phyloP scores from a whole-genome alignment of 805 yeast genomes.

The Hanseniaspora lachancei region DNA sequence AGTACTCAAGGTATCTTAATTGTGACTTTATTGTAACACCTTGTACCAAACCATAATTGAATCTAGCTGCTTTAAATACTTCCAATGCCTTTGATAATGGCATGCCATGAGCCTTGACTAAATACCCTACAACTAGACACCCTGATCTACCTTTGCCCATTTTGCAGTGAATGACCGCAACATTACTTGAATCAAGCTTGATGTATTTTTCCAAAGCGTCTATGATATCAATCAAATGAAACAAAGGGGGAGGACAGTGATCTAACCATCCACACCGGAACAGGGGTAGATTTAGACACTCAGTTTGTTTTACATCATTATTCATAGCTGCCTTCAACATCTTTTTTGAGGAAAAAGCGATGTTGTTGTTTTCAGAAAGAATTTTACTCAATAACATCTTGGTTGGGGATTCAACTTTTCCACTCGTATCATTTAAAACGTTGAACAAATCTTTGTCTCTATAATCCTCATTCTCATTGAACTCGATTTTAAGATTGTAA shows the following conservation, averaged over 20 bases:
- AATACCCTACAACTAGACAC: constrained; percentile 52
- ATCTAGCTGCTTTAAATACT: constrained; percentile 44
- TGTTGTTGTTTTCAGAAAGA: neutral
- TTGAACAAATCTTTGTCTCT: constrained; percentile 18
- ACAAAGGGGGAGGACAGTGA: constrained; percentile 62
- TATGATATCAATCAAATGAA: constrained; percentile 34
- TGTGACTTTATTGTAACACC: constrained; percentile 71
- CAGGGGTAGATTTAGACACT: neutral
- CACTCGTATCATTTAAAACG: neutral
- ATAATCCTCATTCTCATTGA: constrained; percentile 29
- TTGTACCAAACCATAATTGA: constrained; percentile 40
- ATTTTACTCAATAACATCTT: neutral
- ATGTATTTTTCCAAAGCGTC: constrained; percentile 36
- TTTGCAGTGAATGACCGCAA: constrained; percentile 71
- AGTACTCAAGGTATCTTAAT: constrained; percentile 50
- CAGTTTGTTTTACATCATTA: neutral
- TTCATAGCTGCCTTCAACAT: neutral
- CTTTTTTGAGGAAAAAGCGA: neutral
- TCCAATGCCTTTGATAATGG: constrained; percentile 36
- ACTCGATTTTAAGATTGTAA: constrained; percentile 58
- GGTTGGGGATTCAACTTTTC: neutral
- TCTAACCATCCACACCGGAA: constrained; percentile 49
- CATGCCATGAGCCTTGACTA: constrained; percentile 38
- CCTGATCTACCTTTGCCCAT: constrained; percentile 93
- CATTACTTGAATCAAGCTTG: constrained; percentile 26